Percentiles rank a stretch among this genome's conserved stretches.
Evolutionary conservation across 108 stramenopile genomes (phyloP).

Genomic region (Stephanodiscus minutulus): DNA sequence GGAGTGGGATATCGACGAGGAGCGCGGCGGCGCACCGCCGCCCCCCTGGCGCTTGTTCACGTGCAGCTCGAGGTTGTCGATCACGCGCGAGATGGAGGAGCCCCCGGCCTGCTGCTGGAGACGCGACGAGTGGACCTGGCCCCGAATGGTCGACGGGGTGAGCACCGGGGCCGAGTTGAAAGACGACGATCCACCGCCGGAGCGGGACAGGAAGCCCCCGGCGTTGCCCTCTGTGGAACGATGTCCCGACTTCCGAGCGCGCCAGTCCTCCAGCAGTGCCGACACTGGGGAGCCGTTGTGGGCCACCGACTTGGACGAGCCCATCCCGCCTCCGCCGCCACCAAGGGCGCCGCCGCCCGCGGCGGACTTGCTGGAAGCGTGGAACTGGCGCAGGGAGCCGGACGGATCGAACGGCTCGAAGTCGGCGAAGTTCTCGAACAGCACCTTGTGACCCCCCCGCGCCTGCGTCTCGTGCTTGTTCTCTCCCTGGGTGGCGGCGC

Average conservation of each 20-base stretch:
- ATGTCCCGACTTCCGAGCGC: constrained; percentile 37
- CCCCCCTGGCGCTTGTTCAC: constrained; percentile 43
- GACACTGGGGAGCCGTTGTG: constrained; percentile 20
- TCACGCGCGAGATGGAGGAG: constrained; percentile 83
- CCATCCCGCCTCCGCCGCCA: not conserved
- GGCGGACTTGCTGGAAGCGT: constrained; percentile 7
- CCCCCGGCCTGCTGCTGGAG: constrained; percentile 4
- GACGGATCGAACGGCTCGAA: constrained; percentile 50
- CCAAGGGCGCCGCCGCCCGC: not conserved
- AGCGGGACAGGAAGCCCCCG: not conserved
- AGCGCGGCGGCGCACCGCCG: constrained; percentile 1
- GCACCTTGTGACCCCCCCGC: constrained; percentile 1
- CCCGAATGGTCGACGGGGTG: constrained; percentile 60
- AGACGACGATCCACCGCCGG: constrained; percentile 37
- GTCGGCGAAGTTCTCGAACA: constrained; percentile 55
- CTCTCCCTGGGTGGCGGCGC: not conserved
- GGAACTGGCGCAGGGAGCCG: constrained; percentile 4
- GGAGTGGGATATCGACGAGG: not conserved
- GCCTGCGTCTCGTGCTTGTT: constrained; percentile 11
- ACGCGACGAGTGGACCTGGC: constrained; percentile 46
- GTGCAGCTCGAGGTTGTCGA: constrained; percentile 70
- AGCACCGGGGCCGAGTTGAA: constrained; percentile 84
- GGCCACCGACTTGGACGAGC: constrained; percentile 21
- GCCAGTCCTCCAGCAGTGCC: constrained; percentile 39
- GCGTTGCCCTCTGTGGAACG: constrained; percentile 3